phyloP scores from a whole-genome alignment of 306 rosid species.

The Alnus glutinosa region DNA sequence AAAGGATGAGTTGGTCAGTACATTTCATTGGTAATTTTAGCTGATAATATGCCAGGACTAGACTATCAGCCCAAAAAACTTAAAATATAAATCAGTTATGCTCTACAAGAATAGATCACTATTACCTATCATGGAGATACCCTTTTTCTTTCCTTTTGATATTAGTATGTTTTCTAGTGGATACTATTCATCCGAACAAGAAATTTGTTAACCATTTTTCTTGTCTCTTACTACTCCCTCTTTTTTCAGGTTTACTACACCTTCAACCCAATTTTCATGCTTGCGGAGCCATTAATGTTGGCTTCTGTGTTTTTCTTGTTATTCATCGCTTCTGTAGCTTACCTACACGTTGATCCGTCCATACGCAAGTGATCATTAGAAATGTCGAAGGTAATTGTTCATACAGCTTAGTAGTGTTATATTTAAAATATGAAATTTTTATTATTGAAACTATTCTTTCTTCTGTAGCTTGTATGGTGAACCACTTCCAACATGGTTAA shows the following conservation, averaged over 20 bases:
- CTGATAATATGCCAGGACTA: background rate
- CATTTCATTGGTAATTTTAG: background rate
- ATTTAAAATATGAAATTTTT: background rate
- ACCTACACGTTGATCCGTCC: constrained; percentile 81
- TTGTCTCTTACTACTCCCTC: background rate
- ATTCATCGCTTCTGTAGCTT: constrained; percentile 70
- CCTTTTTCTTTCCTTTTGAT: background rate
- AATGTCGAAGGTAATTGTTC: constrained; percentile 40
- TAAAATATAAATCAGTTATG: background rate
- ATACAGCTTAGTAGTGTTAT: background rate
- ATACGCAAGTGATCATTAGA: constrained; percentile 58
- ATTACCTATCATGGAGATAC: background rate
- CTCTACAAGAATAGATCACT: background rate
- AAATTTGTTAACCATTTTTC: constrained; percentile 20
- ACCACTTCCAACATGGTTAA: constrained; percentile 22
- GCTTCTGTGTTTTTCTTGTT: constrained; percentile 68
- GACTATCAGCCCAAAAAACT: background rate
- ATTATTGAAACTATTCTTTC: constrained; percentile 3
- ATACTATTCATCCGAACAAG: background rate
- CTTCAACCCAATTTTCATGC: constrained; percentile 87
- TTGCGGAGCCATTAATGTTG: constrained; percentile 96
- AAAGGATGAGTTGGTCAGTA: background rate
- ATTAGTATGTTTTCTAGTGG: background rate
- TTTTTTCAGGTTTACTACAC: constrained; percentile 74
- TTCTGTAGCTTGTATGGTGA: constrained; percentile 13